phyloP scores from a whole-genome alignment of 179 eudicot species.

The Spinacia oleracea region DNA sequence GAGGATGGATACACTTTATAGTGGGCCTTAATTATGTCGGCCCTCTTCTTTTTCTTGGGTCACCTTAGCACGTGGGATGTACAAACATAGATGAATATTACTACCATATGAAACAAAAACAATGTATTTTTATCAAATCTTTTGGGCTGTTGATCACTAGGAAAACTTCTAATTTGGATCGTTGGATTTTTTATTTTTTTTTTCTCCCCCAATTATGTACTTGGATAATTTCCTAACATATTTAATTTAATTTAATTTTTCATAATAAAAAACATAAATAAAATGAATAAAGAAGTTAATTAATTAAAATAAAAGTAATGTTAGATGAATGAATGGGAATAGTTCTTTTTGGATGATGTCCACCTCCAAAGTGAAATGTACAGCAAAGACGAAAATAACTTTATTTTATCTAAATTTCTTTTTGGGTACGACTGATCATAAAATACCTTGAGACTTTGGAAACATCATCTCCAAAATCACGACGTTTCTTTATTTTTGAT shows the following conservation, averaged over 20 bases:
- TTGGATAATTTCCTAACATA: neutral
- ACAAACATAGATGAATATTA: slow-evolving; percentile 15
- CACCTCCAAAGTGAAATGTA: slow-evolving; percentile 33
- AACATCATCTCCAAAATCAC: slow-evolving; percentile 3
- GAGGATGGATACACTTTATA: slow-evolving; percentile 18
- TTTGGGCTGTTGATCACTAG: slow-evolving; percentile 12
- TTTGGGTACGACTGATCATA: slow-evolving; percentile 32
- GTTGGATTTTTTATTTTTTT: neutral
- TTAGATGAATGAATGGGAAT: slow-evolving; percentile 12
- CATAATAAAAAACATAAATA: no score
- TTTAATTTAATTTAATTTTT: neutral
- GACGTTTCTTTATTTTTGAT: slow-evolving; percentile 3
- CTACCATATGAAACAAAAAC: slow-evolving; percentile 8
- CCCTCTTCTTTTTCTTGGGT: slow-evolving; percentile 21
- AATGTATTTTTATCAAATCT: neutral
- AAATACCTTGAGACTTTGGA: slow-evolving; percentile 25
- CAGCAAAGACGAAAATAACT: slow-evolving; percentile 23
- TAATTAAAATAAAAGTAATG: neutral
- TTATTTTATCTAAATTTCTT: slow-evolving; percentile 9
- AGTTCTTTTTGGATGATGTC: slow-evolving; percentile 37
- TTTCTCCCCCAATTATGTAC: neutral
- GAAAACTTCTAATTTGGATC: neutral
- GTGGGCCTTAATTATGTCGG: slow-evolving; percentile 33
- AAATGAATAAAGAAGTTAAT: neutral
- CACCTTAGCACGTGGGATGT: slow-evolving; percentile 37